Evolutionary conservation across 1,139 yeast species (phyloP).

Genomic region (Kurtzmaniella quercitrusa): DNA sequence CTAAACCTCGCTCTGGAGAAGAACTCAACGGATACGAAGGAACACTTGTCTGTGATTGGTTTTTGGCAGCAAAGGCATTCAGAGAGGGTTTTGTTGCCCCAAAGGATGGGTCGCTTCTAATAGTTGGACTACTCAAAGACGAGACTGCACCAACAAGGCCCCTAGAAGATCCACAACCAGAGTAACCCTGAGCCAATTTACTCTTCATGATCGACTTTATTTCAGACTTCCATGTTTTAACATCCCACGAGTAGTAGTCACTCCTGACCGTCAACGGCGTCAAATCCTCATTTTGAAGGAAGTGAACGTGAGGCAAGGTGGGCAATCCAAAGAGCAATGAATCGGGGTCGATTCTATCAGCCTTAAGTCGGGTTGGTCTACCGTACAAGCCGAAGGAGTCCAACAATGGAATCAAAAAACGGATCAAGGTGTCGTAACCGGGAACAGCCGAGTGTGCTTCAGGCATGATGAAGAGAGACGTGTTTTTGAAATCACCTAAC

Average conservation of each 20-base stretch:
- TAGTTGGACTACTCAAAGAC: slow-evolving; percentile 35
- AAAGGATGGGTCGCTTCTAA: slow-evolving; percentile 3
- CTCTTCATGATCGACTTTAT: slow-evolving; percentile 61
- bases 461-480: slow-evolving; percentile 92
- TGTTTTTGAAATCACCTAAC: slow-evolving; percentile 57
- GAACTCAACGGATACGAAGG: slow-evolving; percentile 5
- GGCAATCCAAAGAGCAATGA: slow-evolving; percentile 90
- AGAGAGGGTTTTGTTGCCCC: slow-evolving; percentile 1
- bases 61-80: background rate
- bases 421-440: slow-evolving; percentile 88
- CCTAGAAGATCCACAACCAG: slow-evolving; percentile 74
- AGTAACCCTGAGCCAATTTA: slow-evolving; percentile 70
- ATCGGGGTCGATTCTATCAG: slow-evolving; percentile 75
- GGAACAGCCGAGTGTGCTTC: slow-evolving; percentile 91
- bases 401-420: slow-evolving; percentile 79
- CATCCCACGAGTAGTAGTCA: slow-evolving; percentile 54
- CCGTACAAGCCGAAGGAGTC: slow-evolving; percentile 90
- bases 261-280: slow-evolving; percentile 16
- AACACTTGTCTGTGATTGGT: slow-evolving; percentile 4
- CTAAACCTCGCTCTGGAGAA: background rate
- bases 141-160: slow-evolving; percentile 59
- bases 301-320: slow-evolving; percentile 82
- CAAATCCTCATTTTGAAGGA: slow-evolving; percentile 45
- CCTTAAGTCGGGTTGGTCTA: slow-evolving; percentile 82
- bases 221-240: slow-evolving; percentile 62